A percentile compares a stretch with the other conserved stretches of the same genome.
These are phyloP conservation scores for Solanum pennellii DNA, from an alignment of 257 asterid genomes.

Conservation along the genomic window DNA sequence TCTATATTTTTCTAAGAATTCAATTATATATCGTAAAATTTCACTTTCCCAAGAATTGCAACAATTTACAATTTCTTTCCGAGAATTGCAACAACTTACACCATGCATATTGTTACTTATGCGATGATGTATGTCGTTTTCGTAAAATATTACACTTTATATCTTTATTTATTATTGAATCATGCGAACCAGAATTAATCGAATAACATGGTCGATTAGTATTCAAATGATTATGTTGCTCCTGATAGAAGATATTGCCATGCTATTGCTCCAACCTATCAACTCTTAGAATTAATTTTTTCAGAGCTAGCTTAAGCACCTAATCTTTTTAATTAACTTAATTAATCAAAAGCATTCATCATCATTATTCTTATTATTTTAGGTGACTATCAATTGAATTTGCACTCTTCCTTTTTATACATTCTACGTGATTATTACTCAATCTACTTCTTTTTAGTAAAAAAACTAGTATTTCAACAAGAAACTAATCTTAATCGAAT, in stretches of 20 bases:
- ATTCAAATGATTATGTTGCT: not conserved
- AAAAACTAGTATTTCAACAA: not conserved
- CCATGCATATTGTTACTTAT: rapidly evolving
- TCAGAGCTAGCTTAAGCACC: not conserved
- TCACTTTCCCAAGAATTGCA: too few relatives aligned
- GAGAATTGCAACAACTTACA: not conserved
- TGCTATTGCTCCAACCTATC: not conserved
- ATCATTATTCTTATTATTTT: not conserved
- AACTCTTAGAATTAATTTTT: not conserved
- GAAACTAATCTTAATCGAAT: not conserved
- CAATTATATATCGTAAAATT: not conserved
- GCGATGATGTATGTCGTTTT: not conserved
- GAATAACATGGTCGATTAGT: not conserved
- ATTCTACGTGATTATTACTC: not conserved
- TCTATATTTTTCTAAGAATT: not conserved
- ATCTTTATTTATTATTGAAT: too few relatives aligned
- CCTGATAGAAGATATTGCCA: not conserved
- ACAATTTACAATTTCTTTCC: not conserved
- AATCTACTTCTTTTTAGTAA: not conserved
- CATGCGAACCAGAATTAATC: not conserved
- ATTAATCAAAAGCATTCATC: not conserved
- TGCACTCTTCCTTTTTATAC: not conserved
- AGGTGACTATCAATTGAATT: not conserved
- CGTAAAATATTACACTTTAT: rapidly evolving
- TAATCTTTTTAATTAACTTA: not conserved